Conservation (phyloP, 208 protist species). For the Blechomonas ayalai region DNA sequence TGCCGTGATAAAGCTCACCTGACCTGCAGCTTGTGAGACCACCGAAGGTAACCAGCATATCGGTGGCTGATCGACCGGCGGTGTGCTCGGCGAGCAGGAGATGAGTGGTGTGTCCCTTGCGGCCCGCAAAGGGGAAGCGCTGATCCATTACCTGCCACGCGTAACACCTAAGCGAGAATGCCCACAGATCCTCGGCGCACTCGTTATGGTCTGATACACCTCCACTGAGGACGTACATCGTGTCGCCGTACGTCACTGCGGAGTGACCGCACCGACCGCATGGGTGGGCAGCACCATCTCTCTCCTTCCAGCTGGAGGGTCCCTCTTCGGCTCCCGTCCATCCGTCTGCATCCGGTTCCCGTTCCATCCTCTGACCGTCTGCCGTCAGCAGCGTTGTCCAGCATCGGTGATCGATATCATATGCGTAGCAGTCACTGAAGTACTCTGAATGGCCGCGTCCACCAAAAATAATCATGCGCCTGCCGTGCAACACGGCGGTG, state of each 20-base stretch:
- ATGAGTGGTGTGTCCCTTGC: conserved; percentile 42
- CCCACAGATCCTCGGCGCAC: conserved; percentile 37
- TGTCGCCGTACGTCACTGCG: conserved; percentile 17
- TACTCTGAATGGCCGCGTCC: conserved; percentile 25
- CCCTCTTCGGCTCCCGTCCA: conserved; percentile 2
- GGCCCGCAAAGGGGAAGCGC: conserved; percentile 27
- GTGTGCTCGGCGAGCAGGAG: conserved; percentile 23
- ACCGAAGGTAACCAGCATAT: conserved; percentile 43
- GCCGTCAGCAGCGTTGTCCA: conserved; percentile 13
- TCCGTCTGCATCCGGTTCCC: background rate
- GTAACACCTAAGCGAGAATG: conserved; percentile 8
- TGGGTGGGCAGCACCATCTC: background rate
- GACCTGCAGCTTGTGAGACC: conserved; percentile 22
- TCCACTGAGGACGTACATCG: conserved; percentile 42
- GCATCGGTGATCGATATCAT: conserved; percentile 12
- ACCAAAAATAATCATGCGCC: conserved; percentile 49
- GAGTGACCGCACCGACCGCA: conserved; percentile 29
- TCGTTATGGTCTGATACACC: conserved; percentile 12
- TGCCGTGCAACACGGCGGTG: conserved; percentile 39
- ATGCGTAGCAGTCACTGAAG: conserved; percentile 38
- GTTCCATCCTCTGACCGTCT: background rate
- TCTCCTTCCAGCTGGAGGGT: background rate
- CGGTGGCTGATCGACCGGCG: conserved; percentile 11
- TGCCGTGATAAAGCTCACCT: background rate
- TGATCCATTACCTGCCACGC: conserved; percentile 13